These are phyloP conservation scores for Fusarium poae DNA, from an alignment of 2,329 filamentous ascomycete genomes.

Conservation along the genomic window DNA sequence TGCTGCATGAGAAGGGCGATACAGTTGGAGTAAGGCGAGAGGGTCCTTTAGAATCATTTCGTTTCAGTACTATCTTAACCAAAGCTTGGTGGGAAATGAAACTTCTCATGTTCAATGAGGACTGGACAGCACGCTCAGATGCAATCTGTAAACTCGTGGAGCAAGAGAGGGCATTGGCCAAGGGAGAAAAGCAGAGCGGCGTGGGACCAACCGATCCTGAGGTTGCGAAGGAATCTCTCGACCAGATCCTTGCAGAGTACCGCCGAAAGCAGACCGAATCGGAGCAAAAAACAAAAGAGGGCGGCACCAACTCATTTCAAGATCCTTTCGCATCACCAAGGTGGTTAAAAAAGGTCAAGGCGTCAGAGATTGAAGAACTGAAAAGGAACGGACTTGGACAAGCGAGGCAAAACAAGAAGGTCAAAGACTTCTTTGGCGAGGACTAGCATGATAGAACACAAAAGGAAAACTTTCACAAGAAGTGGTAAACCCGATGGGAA, in stretches of 20 bases:
- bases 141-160: constrained; percentile 59
- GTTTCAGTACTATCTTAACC: constrained; percentile 49
- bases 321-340: constrained; percentile 26
- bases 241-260: constrained; percentile 26
- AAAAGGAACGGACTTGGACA: neutral
- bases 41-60: constrained; percentile 48
- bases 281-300: neutral
- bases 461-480: neutral
- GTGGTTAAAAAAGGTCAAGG: constrained; percentile 13
- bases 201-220: constrained; percentile 6
- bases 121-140: constrained; percentile 58
- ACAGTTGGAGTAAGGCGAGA: constrained; percentile 10
- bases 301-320: constrained; percentile 1
- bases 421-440: neutral
- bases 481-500: neutral
- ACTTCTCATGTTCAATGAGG: constrained; percentile 52
- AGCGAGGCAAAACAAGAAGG: neutral
- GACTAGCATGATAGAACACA: neutral
- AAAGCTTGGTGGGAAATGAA: constrained; percentile 51
- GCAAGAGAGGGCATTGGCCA: constrained; percentile 53
- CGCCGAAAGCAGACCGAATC: constrained; percentile 14
- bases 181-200: constrained; percentile 39
- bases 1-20: constrained; percentile 43
- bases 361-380: constrained; percentile 6
- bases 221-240: constrained; percentile 21